Percentiles rank a stretch among this genome's conserved stretches.
phyloP scores from a whole-genome alignment of 305 asterid genomes.

The Fraxinus albicans region DNA sequence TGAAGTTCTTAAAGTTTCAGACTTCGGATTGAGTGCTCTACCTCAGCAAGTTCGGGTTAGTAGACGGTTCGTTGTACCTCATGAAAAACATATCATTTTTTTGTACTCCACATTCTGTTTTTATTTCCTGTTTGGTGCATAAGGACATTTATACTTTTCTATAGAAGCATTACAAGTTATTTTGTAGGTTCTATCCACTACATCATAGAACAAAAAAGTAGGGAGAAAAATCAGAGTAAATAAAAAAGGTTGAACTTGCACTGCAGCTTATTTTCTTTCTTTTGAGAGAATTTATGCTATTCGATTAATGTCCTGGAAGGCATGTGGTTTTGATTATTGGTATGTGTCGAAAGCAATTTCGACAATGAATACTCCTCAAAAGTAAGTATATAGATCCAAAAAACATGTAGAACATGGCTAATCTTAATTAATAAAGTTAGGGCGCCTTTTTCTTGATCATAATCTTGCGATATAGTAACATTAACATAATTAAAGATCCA shows the following conservation, averaged over 20 bases:
- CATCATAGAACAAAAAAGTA: background rate
- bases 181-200: background rate
- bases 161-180: background rate
- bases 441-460: background rate
- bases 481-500: background rate
- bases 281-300: background rate
- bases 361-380: background rate
- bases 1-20: constrained; percentile 85
- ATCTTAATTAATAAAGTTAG: background rate
- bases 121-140: background rate
- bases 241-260: background rate
- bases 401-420: background rate
- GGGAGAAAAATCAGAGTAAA: background rate
- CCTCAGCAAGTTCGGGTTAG: constrained; percentile 98
- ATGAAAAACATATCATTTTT: background rate
- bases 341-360: background rate
- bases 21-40: constrained; percentile 95
- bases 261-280: background rate
- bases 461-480: background rate
- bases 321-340: background rate
- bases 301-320: background rate
- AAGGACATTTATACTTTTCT: background rate
- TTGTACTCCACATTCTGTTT: background rate
- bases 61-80: background rate
- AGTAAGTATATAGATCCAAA: background rate